Evolutionary conservation across 805 yeast genomes (phyloP), one percentile per base, ranked within the genome.

Genomic region (Dipodascopsis uninucleata): DNA sequence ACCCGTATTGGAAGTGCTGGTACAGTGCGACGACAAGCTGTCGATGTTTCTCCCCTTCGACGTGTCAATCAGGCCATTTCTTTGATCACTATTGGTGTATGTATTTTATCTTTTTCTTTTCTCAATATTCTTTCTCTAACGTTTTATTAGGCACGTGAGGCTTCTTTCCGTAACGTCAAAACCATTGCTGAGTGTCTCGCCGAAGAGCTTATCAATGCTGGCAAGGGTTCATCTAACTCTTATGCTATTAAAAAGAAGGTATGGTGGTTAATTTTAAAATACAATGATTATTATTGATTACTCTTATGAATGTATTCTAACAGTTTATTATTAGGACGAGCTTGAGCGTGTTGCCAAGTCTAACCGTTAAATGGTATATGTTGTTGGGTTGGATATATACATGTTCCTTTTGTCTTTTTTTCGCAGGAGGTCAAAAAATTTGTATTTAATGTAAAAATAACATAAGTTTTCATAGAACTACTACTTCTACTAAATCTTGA

Each of bases 301-400:
- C 10, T 4, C 31, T 24, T n/a, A 37, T 23, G n/a, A 16, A 12
- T 10, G 14, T 7, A 6, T n/a, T 23, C 17, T 45, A 43, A 39
- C 38, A 47, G 26, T 3, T 12, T 5, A 23, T 14, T 16, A 28
- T 20, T 29, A 49, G 53, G 99, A 93, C 76, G 99, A 93, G 83
- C 85, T 93, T 75, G 99, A 93, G 84, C 95, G 99, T 85, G 99
- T 93, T 76, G 99, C 99, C 74, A 93, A 93, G 80, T 90, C 98
- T 74, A 93, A 93, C 96, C 98, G 99, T 88, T 93, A 93, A 84
- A 63, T 6, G 23, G 21, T 16, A 26, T 29, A 22, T 38, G 21
- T 33, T 18, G 14, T 25, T 14, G 22, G 34, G 41, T 41, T 17
- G 36, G 38, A 36, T 46, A 24, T 29, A 32, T 36, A 29, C 39